Evolutionary conservation across 306 rosid genomes (phyloP), one percentile per base, ranked within the genome.

Genomic region (Betula pendula): DNA sequence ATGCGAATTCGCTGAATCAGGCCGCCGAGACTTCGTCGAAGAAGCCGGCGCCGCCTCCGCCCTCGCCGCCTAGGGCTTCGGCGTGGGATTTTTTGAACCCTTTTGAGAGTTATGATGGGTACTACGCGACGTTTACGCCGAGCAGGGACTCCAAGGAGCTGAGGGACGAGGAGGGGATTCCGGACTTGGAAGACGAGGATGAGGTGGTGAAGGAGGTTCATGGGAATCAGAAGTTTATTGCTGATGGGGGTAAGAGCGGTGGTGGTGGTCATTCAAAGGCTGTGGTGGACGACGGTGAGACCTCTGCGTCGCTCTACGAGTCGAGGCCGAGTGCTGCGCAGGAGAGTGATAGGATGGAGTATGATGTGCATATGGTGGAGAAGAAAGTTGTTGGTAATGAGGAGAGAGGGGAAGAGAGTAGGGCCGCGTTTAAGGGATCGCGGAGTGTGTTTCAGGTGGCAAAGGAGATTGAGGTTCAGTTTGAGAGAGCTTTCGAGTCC

Each of bases 161-260:
- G 13, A 84, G 98, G 52, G 98, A 96, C 49, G 99, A 87, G 35
- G 99, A 96, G 80, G 99, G 98, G 24, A 96, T 96, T 75, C 99
- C 99, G 8, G 99, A 89, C 58, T 88, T 96, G 91, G 99, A 96
- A 77, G 98, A 96, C 12, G 99, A 87, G 80, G 88, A 78, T 75
- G 96, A 93, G 80, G 99, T 92, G 27, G 98, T 96, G 48, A 92
- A 92, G 84, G 79, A 92, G 73, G 96, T 89, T 8, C 91, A 90
- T 48, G 93, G 96, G 22, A 75, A 85, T 65, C 96, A 80, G 45
- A 87, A 88, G 79, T 72, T 83, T 48, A 83, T 84, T 4, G 88
- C 75, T 0, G 90, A 80, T 38, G 82, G 77, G 17, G 59, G 24
- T 8, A 19, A 38, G 0, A n/a, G 27, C 25, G 25, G 59, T 1